Evolutionary conservation across 306 rosid species (phyloP).

Genomic region (Macrotyloma uniflorum): DNA sequence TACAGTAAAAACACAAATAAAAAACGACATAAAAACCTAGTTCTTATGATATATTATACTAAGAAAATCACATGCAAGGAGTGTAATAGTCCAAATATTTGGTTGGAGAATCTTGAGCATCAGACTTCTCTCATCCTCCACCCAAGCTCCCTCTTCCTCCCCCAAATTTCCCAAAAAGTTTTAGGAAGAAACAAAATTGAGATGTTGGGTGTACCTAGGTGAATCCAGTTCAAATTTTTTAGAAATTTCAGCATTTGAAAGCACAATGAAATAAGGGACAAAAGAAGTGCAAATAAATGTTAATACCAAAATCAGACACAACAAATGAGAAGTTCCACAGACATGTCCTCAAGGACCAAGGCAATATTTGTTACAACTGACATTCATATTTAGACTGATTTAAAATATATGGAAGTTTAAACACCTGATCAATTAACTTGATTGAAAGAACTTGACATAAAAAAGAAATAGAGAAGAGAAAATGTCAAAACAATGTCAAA

Average conservation of each 20-base stretch:
- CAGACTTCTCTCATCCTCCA: no score
- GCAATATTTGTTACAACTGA: not conserved
- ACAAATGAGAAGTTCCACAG: no score
- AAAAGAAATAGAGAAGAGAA: not conserved
- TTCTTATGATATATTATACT: not conserved
- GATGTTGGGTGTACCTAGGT: not conserved
- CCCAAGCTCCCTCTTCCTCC: no score
- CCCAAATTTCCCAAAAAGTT: no score
- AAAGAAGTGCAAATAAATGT: no score
- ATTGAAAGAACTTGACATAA: not conserved
- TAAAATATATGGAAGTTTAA: not conserved
- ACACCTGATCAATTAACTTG: not conserved
- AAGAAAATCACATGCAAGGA: not conserved
- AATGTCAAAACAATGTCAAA: no score
- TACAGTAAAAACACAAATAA: not conserved
- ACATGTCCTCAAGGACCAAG: no score
- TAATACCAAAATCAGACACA: no score
- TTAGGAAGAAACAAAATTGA: not conserved
- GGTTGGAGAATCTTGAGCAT: not conserved
- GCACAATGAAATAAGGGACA: not conserved
- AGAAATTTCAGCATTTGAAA: slow-evolving; percentile 8
- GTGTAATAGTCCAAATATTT: not conserved
- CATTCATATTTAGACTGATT: not conserved
- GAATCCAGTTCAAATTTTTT: not conserved
- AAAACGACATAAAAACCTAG: not conserved